A percentile compares a stretch with the other conserved stretches of the same genome.
These are phyloP conservation scores for Solanum gandarillasii DNA, from an alignment of 257 asterid genomes.

Conservation along the genomic window DNA sequence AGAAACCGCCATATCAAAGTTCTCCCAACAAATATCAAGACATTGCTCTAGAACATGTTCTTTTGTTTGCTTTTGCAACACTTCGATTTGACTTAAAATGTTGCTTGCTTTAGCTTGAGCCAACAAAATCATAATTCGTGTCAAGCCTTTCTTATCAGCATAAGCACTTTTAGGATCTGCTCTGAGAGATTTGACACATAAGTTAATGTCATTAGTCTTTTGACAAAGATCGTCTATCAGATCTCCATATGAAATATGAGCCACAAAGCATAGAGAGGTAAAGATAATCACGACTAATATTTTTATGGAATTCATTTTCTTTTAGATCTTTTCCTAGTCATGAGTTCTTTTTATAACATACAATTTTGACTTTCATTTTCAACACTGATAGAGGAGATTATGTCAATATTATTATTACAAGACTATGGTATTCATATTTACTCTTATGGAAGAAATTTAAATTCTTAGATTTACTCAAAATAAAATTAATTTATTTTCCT, in stretches of 20 bases:
- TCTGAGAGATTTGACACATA: not conserved
- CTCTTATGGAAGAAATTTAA: too few species aligned
- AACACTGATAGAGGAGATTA: not conserved
- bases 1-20: not conserved
- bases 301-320: not conserved
- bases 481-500: not conserved
- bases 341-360: not conserved
- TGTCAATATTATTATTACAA: not conserved
- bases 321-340: not conserved
- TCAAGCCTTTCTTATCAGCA: not conserved
- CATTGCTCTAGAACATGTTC: not conserved
- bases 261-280: not conserved
- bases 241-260: not conserved
- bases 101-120: not conserved
- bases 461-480: too few species aligned
- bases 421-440: not conserved
- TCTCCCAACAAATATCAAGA: not conserved
- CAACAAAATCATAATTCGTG: not conserved
- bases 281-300: not conserved
- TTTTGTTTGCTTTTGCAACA: not conserved
- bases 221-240: not conserved
- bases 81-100: not conserved
- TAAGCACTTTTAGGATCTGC: not conserved
- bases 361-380: not conserved
- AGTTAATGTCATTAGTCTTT: not conserved